Conservation (phyloP, 768 basidiomycete species). For the Lentinula boryana region DNA sequence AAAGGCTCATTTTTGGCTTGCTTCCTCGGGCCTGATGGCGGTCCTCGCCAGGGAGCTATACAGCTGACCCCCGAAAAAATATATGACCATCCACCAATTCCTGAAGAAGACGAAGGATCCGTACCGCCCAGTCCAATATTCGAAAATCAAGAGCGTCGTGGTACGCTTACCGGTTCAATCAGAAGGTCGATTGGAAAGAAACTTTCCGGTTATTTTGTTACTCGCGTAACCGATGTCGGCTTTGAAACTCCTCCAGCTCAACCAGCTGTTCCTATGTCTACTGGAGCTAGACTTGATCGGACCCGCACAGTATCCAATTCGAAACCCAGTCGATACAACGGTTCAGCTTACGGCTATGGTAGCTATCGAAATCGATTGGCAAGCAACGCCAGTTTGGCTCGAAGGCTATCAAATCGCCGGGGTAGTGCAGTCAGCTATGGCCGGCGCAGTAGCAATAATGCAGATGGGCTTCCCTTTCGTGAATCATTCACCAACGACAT, state of each 20-base stretch:
- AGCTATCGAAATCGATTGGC: constrained; percentile 50
- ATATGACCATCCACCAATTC: constrained; percentile 43
- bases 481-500: constrained; percentile 48
- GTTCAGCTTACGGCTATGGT: constrained; percentile 77
- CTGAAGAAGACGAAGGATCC: constrained; percentile 50
- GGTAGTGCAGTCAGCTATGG: constrained; percentile 49
- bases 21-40: constrained; percentile 89
- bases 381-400: constrained; percentile 32
- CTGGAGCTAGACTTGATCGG: constrained; percentile 35
- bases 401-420: constrained; percentile 34
- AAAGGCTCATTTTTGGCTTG: constrained; percentile 81
- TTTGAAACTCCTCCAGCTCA: constrained; percentile 25
- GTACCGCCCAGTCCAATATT: constrained; percentile 38
- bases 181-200: constrained; percentile 35
- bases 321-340: constrained; percentile 55
- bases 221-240: constrained; percentile 37
- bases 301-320: constrained; percentile 39
- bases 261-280: constrained; percentile 40
- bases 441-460: constrained; percentile 44
- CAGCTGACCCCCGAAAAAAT: constrained; percentile 76
- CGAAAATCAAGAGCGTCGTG: constrained; percentile 32
- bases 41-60: constrained; percentile 82
- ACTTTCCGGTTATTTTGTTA: constrained; percentile 56
- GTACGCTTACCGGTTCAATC: constrained; percentile 30
- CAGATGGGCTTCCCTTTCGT: constrained; percentile 29